phyloP scores from a whole-genome alignment of 2,329 filamentous ascomycete species.

The Rutstroemia sp. region DNA sequence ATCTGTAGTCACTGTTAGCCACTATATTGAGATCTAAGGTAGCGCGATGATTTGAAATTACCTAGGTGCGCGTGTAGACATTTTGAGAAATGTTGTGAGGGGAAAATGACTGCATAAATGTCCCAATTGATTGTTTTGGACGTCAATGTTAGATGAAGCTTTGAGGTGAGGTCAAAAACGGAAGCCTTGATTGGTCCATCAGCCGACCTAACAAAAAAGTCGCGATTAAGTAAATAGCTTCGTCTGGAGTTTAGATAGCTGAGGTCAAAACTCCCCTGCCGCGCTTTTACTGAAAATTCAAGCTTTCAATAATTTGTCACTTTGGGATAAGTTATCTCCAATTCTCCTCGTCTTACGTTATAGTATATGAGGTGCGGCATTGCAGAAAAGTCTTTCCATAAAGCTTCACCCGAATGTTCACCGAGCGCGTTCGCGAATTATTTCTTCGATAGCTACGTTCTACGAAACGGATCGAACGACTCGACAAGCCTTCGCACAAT shows the following conservation, averaged over 20 bases:
- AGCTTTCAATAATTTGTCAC: neutral
- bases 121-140: conserved; percentile 31
- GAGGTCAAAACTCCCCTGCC: neutral
- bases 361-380: neutral
- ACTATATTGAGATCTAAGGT: neutral
- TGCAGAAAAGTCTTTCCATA: neutral
- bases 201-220: conserved; percentile 11
- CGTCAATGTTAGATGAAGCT: conserved; percentile 17
- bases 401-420: neutral
- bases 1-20: conserved; percentile 50
- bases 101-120: conserved; percentile 16
- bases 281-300: neutral
- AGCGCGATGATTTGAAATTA: conserved; percentile 3
- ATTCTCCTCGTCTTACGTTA: neutral
- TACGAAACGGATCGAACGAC: neutral
- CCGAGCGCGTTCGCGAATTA: conserved; percentile 7
- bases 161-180: conserved; percentile 27
- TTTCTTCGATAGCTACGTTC: conserved; percentile 3
- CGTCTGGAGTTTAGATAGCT: conserved; percentile 4
- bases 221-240: conserved; percentile 13
- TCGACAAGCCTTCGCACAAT: neutral
- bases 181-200: conserved; percentile 19
- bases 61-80: conserved; percentile 27
- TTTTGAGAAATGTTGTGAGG: conserved; percentile 19
- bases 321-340: neutral